Base-by-base conservation (phyloP, 2,329 filamentous ascomycete genomes). In the Scedosporium minutisporum region DNA sequence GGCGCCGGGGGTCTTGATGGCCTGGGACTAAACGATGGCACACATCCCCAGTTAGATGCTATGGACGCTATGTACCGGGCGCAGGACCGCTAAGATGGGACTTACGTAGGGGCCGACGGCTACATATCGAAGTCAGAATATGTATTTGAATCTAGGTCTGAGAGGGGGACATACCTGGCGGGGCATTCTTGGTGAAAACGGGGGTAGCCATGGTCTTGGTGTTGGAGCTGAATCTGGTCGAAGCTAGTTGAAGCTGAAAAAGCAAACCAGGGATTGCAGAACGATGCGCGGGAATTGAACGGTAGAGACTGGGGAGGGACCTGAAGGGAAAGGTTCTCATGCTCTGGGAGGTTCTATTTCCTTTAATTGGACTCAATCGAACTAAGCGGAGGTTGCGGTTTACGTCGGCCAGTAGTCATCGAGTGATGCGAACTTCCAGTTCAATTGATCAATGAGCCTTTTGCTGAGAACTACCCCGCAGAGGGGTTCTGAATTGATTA, bases 81-180 rank as follows among this genome's bases (percentile, higher is more conserved):
- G 23, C 12, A 16, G 55, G 29, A 21, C 38, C 33, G 16, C 57
- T 57, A 25, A 60, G 4, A 6, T 4, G 3, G 14, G 25, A 73
- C 83, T 71, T 78, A 87, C 84, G 74, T 87, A 87, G 67, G 85
- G 84, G 62, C 84, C 85, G 68, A 84, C 79, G 71, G 83, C 85
- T 87, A 63, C 51, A 51, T 27, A 9, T 41, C 42, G 16, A 44
- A 57, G 12, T 46, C 6, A 29, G 25, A 23, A 23, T 14, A 29
- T 21, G 25, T 61, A 48, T n/a, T 51, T n/a, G 58, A 10, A 46
- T n/a, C n/a, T n/a, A 46, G 2, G 46, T 51, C 16, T 58, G 33
- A 7, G 41, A 33, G 10, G 23, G 12, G 21, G 21, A 80, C 82
- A 74, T 74, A 85, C 83, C 79, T 69, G 80, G 77, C 67, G 83